Base-by-base conservation (phyloP, 2,329 filamentous ascomycete genomes). In the Moelleriella libera region DNA sequence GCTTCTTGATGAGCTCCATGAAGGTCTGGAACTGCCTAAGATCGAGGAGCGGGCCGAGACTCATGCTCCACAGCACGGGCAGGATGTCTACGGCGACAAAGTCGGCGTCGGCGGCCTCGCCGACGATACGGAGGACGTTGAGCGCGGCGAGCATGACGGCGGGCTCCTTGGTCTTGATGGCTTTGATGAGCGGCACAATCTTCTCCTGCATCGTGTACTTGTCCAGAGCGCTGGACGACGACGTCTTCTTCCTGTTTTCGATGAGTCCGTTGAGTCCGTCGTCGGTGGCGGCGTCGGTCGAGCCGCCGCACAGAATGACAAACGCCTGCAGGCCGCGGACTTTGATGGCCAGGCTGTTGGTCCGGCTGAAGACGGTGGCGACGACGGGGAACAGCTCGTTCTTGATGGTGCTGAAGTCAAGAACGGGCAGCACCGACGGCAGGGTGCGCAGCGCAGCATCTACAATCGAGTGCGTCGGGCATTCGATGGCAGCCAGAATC, bases 151-250 rank as follows among this genome's bases (percentile, higher is more conserved):
- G 85, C 86, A 97, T 97, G 8, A 98, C 92, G 6, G 88, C 89
- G 0, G 92, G 92, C 62, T 98, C 92, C 61, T 95, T 97, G 0
- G 92, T 98, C 66, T 95, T 97, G 68, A 98, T 97, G 2, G 75
- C 88, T 58, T 86, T 88, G 51, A 98, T 74, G 5, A 97, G 68
- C 0, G 92, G 92, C 0, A 97, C 78, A 34, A 98, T 85, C 68
- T 96, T 97, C 61, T 98, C 92, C 62, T 98, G 92, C 68, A 98
- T 90, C 0, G 92, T 97, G 60, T 92, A 97, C 63, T 97, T 97
- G 68, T 98, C 92, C 30, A 98, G 70, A 3, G 90, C 89, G 2
- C 81, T 88, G 1, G 83, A 83, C 1, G 78, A 84, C 4, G 75
- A 76, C 2, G 74, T 68, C 59, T 82, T 82, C 49, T 77, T 74